Evolutionary conservation across 192 early-diverging fungal genomes (phyloP), one percentile per base, ranked within the genome.

Genomic region (Linnemannia exigua): DNA sequence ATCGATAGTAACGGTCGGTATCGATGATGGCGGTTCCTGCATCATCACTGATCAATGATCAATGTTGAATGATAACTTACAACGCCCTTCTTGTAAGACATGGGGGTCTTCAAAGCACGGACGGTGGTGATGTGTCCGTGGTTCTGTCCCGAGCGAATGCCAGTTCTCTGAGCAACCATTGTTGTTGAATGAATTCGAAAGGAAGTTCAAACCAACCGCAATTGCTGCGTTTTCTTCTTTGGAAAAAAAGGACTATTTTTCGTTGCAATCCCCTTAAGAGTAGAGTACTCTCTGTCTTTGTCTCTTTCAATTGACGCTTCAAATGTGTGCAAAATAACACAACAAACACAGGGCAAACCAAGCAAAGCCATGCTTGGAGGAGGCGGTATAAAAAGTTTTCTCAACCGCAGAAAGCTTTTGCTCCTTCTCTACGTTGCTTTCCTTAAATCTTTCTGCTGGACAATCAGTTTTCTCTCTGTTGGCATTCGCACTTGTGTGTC

Each of bases 131-230:
- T 89, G 94, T 96, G 97, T 79, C 98, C 98, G 88, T 95, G 94
- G 95, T 98, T 99, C 90, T 94, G 89, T 87, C 98, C 98, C 80
- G 90, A 91, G 87, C 92, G 93, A 87, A 99, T 94, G 84, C 98
- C 98, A 79, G 94, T 91, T 91, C 95, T 96, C 81, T 90, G 88
- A 87, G 92, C 90, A 87, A 87, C 93, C 25, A 71, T 71, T 71
- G 73, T 80, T 80, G 79, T 74, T 50, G 72, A 80, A 80, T 80
- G 79, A 72, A 73, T 79, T 70, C 66, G 78, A 72, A 80, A 72
- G 58, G 79, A 54, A 72, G 78, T 74, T 50, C 79, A 74, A 80
- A 63, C 58, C 31, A n/a, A 31, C 25, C 58, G 28, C 46, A 70
- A 12, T 25, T 41, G 74, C 58, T 16, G 16, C 19, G 58, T 20